A percentile compares a stretch with the other conserved stretches of the same genome.
These are phyloP conservation scores for Globisporangium megalacanthum DNA, from an alignment of 352 stramenopile species.

Conservation along the genomic window DNA sequence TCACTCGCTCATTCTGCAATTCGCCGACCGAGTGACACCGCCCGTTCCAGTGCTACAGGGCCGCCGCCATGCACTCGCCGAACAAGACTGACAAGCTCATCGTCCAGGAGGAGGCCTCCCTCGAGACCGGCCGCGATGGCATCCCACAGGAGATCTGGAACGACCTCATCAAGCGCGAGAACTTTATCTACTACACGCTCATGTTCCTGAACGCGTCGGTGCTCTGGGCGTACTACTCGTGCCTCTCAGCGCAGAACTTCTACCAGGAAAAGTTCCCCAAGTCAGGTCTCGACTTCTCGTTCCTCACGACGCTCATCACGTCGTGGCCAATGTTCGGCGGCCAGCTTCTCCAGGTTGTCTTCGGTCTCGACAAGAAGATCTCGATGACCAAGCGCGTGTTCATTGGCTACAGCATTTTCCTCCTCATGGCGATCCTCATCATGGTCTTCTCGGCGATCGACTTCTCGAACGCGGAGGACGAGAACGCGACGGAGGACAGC, in stretches of 20 bases:
- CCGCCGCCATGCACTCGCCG: slow-evolving; percentile 18
- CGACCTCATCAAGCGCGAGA: slow-evolving; percentile 43
- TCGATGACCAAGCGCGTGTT: slow-evolving; percentile 34
- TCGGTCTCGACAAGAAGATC: slow-evolving; percentile 55
- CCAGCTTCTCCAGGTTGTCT: slow-evolving; percentile 50
- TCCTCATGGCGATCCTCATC: slow-evolving; percentile 45
- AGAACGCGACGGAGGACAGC: not conserved
- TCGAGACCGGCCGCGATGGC: slow-evolving; percentile 30
- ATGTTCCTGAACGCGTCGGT: slow-evolving; percentile 71
- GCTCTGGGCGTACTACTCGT: slow-evolving; percentile 78
- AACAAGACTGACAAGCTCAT: slow-evolving; percentile 40
- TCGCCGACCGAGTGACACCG: too few species aligned
- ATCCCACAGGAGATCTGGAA: slow-evolving; percentile 59
- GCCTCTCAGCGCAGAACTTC: slow-evolving; percentile 64
- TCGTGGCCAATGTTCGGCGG: slow-evolving; percentile 56
- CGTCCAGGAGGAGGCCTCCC: slow-evolving; percentile 12
- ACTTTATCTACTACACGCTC: slow-evolving; percentile 58
- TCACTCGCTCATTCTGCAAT: too few species aligned
- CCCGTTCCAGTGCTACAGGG: too few species aligned
- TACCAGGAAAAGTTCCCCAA: slow-evolving; percentile 46
- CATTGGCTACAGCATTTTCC: slow-evolving; percentile 49
- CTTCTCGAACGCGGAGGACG: slow-evolving; percentile 20
- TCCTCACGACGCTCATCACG: slow-evolving; percentile 56
- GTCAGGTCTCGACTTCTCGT: slow-evolving; percentile 50
- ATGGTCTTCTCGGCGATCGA: slow-evolving; percentile 57